These are phyloP conservation scores for Penicillium vulpinum DNA, from an alignment of 2,329 filamentous ascomycete genomes.

Conservation along the genomic window DNA sequence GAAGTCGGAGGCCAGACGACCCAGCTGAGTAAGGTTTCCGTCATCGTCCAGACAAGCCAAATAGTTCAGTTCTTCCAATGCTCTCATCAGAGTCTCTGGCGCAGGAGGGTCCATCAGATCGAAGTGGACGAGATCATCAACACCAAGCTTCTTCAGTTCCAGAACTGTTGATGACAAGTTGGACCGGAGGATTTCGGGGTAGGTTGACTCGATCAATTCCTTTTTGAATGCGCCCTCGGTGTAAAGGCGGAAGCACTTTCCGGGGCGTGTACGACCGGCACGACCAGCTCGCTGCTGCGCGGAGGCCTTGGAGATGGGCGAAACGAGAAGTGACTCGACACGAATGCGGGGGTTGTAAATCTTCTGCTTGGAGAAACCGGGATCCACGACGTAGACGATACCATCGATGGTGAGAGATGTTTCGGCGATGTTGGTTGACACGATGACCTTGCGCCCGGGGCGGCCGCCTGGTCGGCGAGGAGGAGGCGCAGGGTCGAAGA, in stretches of 20 bases:
- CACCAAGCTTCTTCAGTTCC: conserved; percentile 94
- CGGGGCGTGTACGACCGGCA: conserved; percentile 96
- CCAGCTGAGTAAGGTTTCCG: conserved; percentile 83
- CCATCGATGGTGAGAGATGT: conserved; percentile 97
- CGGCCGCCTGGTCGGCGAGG: conserved; percentile 72
- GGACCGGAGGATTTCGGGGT: conserved; percentile 91
- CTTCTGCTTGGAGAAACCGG: conserved; percentile 98
- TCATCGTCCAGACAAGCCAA: conserved; percentile 95
- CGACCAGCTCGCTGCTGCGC: conserved; percentile 97
- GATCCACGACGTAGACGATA: conserved; percentile 99
- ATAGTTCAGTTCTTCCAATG: conserved; percentile 96
- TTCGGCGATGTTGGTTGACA: conserved; percentile 97
- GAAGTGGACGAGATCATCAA: conserved; percentile 95
- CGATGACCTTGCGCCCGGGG: conserved; percentile 89
- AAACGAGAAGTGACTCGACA: conserved; percentile 95
- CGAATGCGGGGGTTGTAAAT: conserved; percentile 97
- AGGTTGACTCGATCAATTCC: conserved; percentile 94
- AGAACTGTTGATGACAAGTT: conserved; percentile 94
- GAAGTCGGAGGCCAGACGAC: conserved; percentile 87
- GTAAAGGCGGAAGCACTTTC: conserved; percentile 97
- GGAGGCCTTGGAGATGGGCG: conserved; percentile 95
- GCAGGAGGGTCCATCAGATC: conserved; percentile 98
- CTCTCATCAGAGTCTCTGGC: conserved; percentile 97
- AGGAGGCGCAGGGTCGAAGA: conserved; percentile 85
- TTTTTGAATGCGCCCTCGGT: conserved; percentile 96